Evolutionary conservation across 441 rosid genomes (phyloP).

Genomic region (Pelargonium myrrhifolium): DNA sequence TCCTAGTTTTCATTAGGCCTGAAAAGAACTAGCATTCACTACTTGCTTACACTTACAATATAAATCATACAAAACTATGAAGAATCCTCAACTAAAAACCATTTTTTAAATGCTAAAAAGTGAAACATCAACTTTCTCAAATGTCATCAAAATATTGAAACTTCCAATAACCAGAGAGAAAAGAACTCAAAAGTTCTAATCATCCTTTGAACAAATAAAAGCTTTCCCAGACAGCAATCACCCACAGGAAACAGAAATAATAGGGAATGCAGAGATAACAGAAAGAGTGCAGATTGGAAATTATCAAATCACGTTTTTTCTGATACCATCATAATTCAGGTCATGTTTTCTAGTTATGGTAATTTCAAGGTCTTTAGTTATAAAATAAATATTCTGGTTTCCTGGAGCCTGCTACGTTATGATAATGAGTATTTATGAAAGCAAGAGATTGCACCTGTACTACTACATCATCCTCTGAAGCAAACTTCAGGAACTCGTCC

Average conservation of each 20-base stretch:
- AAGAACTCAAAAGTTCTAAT: neutral
- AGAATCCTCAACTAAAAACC: neutral
- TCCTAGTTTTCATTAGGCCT: neutral
- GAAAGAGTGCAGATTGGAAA: neutral
- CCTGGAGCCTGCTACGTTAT: neutral
- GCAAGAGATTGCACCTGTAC: constrained; percentile 37
- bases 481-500: constrained; percentile 20
- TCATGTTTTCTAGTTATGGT: neutral
- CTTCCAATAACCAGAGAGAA: neutral
- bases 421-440: neutral
- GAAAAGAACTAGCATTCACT: neutral
- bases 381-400: neutral
- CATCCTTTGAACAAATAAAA: neutral
- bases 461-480: constrained; percentile 36
- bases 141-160: neutral
- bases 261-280: neutral
- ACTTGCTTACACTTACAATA: neutral
- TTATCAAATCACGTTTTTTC: neutral
- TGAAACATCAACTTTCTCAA: neutral
- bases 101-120: neutral
- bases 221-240: neutral
- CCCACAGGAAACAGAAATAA: neutral
- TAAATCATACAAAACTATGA: neutral
- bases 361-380: neutral
- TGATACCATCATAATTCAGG: neutral